Evolutionary conservation across 1,284 basidiomycete genomes (phyloP), one percentile per base, ranked within the genome.

Genomic region (Pseudozyma pruni): DNA sequence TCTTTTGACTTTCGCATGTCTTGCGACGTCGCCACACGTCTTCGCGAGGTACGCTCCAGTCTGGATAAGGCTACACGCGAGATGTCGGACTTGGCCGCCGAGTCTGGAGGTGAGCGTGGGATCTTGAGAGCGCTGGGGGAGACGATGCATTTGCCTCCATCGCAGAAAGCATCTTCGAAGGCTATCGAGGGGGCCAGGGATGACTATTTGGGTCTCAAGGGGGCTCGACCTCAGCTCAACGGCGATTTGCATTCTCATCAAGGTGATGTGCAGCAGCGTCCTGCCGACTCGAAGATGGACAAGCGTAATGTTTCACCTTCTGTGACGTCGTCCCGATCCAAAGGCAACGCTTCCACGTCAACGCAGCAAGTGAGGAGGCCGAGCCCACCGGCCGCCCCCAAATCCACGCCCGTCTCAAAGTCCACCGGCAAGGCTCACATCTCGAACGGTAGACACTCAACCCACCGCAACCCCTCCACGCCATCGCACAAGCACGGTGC

Each of bases 11-110:
- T 71, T 22, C 50, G 57, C 33, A 60, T 64, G 57, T 45, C 68
- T 2, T 64, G 52, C n/a, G 40, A 47, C 11, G 46, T 79, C 51
- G 82, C 83, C 41, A 55, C 77, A 9, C 81, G 83, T 31, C 82
- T 83, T 37, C 75, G 78, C 39, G 76, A 79, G 17, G 16, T 70
- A 39, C 50, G 67, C 10, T 59, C 55, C 1, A 59, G 53, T 47
- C 53, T 70, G 19, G 60, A 70, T 34, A 56, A 40, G 14, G 67
- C 67, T 5, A 43, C 59, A 0, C 49, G 49, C 40, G 50, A 60
- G 10, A 38, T 63, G 14, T 42, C 53, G 1, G 42, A 52, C 34
- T 39, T 33, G 22, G 27, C 23, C 5, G 27, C 23, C 5, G 23
- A 23, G 8, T 25, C 19, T 13, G 39, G 31, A 13, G 46, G 48